phyloP scores from a whole-genome alignment of 1,139 yeast species.

The Lodderomyces oxycetoniae region DNA sequence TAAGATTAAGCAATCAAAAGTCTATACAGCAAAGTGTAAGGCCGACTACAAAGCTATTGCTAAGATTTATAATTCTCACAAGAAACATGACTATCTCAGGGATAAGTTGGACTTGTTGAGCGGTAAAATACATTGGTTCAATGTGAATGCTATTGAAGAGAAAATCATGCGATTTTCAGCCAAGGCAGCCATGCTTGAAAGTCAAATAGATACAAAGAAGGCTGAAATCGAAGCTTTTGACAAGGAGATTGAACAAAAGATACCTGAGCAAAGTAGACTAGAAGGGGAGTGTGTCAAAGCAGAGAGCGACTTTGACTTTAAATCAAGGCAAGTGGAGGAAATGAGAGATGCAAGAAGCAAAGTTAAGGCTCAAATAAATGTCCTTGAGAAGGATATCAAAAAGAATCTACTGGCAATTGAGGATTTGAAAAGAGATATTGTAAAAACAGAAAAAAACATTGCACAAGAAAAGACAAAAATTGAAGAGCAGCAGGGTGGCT shows the following conservation, averaged over 20 bases:
- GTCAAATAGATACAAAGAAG: constrained; percentile 17
- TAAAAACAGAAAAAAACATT: constrained; percentile 26
- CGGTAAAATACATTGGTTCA: constrained; percentile 66
- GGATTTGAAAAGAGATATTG: constrained; percentile 22
- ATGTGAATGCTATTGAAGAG: constrained; percentile 38
- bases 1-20: constrained; percentile 31
- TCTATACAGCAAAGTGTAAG: constrained; percentile 23
- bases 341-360: constrained; percentile 17
- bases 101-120: constrained; percentile 41
- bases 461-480: constrained; percentile 32
- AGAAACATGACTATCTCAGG: constrained; percentile 39
- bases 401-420: constrained; percentile 10
- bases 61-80: constrained; percentile 36
- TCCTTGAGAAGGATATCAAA: constrained; percentile 10
- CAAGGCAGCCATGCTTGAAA: constrained; percentile 18
- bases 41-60: constrained; percentile 33
- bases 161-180: constrained; percentile 19
- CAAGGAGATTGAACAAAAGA: constrained; percentile 11
- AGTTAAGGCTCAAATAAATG: constrained; percentile 8
- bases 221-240: constrained; percentile 13
- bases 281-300: constrained; percentile 14
- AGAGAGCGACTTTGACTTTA: constrained; percentile 12
- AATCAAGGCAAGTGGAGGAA: constrained; percentile 15
- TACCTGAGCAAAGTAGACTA: constrained; percentile 15
- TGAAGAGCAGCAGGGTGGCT: constrained; percentile 37